Conservation (phyloP, 2,329 filamentous ascomycete genomes). For the Cladosporium oxysporum region DNA sequence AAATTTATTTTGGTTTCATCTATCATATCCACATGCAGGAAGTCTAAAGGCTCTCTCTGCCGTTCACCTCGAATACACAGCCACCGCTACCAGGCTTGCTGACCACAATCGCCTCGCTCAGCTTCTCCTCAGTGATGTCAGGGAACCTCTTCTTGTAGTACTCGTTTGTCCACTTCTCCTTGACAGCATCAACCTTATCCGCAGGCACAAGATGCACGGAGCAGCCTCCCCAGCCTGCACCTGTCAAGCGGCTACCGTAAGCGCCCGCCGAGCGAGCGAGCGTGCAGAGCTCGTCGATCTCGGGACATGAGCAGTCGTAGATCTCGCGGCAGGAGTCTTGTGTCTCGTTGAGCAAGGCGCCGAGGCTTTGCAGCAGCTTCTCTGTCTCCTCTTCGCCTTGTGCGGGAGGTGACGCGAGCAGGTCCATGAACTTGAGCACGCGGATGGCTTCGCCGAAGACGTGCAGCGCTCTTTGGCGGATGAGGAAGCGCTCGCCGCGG, state of each 20-base stretch:
- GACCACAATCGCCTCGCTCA: slow-evolving; percentile 79
- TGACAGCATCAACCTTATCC: slow-evolving; percentile 77
- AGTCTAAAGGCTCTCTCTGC: slow-evolving; percentile 4
- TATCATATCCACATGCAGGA: background rate
- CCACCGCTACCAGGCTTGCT: slow-evolving; percentile 79
- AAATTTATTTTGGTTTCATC: background rate
- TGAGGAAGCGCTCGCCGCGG: slow-evolving; percentile 81
- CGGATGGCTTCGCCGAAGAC: slow-evolving; percentile 88
- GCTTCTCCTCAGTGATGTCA: slow-evolving; percentile 69
- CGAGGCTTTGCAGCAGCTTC: slow-evolving; percentile 72
- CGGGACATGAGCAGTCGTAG: slow-evolving; percentile 89
- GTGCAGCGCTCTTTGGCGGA: slow-evolving; percentile 84
- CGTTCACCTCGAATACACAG: slow-evolving; percentile 36
- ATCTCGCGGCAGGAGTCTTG: slow-evolving; percentile 83
- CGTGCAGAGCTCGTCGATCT: slow-evolving; percentile 84
- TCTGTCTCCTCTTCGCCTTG: slow-evolving; percentile 56
- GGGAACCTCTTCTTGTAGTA: slow-evolving; percentile 78
- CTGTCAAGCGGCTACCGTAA: slow-evolving; percentile 83
- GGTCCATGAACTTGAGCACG: slow-evolving; percentile 77
- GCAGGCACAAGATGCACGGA: slow-evolving; percentile 89
- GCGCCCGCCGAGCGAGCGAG: slow-evolving; percentile 77
- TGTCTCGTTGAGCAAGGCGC: slow-evolving; percentile 82
- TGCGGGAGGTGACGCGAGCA: slow-evolving; percentile 58
- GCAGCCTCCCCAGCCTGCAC: slow-evolving; percentile 96
- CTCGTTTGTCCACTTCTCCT: slow-evolving; percentile 72